Evolutionary conservation across 495 filamentous ascomycete genomes (phyloP).

Genomic region (Elasticomyces elasticus): DNA sequence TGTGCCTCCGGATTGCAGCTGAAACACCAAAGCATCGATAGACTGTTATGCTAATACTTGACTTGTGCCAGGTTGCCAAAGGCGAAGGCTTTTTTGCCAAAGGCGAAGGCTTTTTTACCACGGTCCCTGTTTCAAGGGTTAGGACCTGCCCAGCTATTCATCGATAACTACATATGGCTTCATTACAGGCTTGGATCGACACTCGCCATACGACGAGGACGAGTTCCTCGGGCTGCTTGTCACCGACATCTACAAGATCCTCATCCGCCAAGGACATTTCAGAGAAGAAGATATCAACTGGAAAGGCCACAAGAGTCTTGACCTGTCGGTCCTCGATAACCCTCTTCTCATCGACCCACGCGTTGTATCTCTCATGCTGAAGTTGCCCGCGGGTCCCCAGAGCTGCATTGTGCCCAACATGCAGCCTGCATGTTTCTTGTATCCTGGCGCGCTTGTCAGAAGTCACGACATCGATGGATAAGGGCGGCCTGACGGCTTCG

Average conservation of each 20-base stretch:
- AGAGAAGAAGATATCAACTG: not conserved
- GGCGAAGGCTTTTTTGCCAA: too few relatives aligned
- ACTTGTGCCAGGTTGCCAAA: too few relatives aligned
- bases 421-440: not conserved
- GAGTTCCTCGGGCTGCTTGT: not conserved
- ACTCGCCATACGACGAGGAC: not conserved
- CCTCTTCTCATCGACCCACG: not conserved
- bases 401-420: not conserved
- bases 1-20: too few relatives aligned
- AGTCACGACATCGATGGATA: not conserved
- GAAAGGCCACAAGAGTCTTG: not conserved
- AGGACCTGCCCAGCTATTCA: too few relatives aligned
- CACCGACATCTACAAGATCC: not conserved
- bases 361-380: not conserved
- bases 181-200: too few relatives aligned
- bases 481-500: not conserved
- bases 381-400: not conserved
- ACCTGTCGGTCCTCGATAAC: not conserved
- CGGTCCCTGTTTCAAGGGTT: too few relatives aligned
- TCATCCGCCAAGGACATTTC: not conserved
- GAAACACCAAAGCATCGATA: too few relatives aligned
- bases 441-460: not conserved
- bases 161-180: too few relatives aligned
- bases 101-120: too few relatives aligned
- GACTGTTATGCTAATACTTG: too few relatives aligned